Evolutionary conservation across 2,329 filamentous ascomycete species (phyloP).

Genomic region (Colletotrichum sublineola): DNA sequence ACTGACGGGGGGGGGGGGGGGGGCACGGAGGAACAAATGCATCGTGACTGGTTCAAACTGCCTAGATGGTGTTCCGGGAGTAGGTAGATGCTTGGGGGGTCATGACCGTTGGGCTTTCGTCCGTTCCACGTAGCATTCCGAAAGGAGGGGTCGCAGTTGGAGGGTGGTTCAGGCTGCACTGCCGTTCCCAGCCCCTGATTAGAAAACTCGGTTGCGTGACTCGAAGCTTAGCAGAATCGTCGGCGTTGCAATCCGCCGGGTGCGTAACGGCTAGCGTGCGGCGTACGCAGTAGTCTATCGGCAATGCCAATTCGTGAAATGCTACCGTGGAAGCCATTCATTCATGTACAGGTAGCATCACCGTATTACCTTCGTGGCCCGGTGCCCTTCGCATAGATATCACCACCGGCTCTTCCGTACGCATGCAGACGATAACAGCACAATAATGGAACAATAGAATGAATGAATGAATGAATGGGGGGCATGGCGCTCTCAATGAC

Average conservation of each 20-base stretch:
- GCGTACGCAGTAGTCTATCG: too few species aligned
- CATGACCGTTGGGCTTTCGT: conserved; percentile 1
- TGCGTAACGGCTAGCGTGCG: background rate
- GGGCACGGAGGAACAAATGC: background rate
- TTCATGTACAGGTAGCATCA: too few species aligned
- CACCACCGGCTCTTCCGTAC: too few species aligned
- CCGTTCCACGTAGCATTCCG: conserved; percentile 12
- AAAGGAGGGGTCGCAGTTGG: background rate
- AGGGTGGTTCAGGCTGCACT: background rate
- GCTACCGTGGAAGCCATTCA: too few species aligned
- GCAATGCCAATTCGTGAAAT: too few species aligned
- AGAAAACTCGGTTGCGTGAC: conserved; percentile 2
- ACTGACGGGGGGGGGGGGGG: background rate
- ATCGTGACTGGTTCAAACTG: too few species aligned
- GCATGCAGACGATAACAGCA: too few species aligned
- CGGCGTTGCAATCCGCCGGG: background rate
- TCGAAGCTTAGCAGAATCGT: background rate
- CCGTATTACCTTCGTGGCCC: too few species aligned
- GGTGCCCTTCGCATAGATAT: too few species aligned
- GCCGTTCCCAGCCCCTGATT: conserved; percentile 10
- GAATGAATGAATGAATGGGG: background rate
- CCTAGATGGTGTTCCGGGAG: too few species aligned
- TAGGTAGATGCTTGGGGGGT: background rate
- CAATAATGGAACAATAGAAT: too few species aligned
- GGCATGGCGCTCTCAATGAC: background rate